These are phyloP conservation scores for Ceratonia siliqua DNA, from an alignment of 306 rosid species.

Conservation along the genomic window DNA sequence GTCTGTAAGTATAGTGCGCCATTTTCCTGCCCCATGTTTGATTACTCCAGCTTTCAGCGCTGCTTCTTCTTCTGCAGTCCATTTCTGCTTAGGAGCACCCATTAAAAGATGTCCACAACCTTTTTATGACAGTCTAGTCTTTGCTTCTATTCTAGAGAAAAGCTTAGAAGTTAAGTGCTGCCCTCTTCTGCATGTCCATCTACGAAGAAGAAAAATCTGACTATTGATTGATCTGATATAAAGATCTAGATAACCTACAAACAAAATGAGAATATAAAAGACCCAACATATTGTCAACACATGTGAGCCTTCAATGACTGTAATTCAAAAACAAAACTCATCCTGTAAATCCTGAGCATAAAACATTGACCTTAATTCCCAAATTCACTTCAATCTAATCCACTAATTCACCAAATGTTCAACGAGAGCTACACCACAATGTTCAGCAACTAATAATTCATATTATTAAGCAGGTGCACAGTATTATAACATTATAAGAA, in stretches of 20 bases:
- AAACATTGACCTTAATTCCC: constrained; percentile 20
- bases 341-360: not conserved
- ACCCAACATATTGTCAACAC: not conserved
- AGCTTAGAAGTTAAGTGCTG: constrained; percentile 29
- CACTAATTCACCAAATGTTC: constrained; percentile 20
- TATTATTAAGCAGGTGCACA: not conserved
- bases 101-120: constrained; percentile 48
- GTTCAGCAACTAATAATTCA: constrained; percentile 4
- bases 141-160: constrained; percentile 29
- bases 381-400: constrained; percentile 25
- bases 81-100: constrained; percentile 99
- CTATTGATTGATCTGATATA: not conserved
- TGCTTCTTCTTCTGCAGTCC: constrained; percentile 97
- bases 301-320: constrained; percentile 2
- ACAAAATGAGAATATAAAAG: constrained; percentile 4
- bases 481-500: constrained; percentile 22
- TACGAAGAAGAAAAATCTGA: constrained; percentile 5
- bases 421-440: not conserved
- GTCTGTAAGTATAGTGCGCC: constrained; percentile 95
- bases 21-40: constrained; percentile 95
- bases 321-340: not conserved
- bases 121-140: not conserved
- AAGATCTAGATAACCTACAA: constrained; percentile 16
- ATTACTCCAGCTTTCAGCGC: constrained; percentile 95
- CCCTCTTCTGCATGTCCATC: constrained; percentile 31